Base-by-base conservation (phyloP, 495 filamentous ascomycete species). In the Astrocystis sublimbata region DNA sequence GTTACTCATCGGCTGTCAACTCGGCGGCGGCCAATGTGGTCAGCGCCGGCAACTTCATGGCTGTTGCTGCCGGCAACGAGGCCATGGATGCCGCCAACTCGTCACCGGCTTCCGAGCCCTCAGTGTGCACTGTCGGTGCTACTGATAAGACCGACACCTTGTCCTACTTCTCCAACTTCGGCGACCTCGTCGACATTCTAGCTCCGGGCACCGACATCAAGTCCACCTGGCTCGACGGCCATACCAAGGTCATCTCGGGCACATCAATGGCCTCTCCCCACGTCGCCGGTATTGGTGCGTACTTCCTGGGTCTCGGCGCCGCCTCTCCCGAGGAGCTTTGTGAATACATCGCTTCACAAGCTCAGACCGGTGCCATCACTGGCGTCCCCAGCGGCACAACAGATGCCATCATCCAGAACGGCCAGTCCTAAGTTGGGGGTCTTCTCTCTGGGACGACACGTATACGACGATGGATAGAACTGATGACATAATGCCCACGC, bases 221-320 rank as follows among this genome's bases (percentile, higher is more conserved):
- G 38, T 80, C 78, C n/a, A 74, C 81, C 46, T 85, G 75, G 79
- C 79, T 78, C 43, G 78, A 76, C 46, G 78, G 76, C 42, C 67
- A 65, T 50, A 75, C 73, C 15, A 81, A 84, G 73, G 77, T 78
- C 58, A 83, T 87, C 65, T 83, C 81, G 15, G 86, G 85, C 35
- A 88, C 86, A 17, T 79, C 76, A 1, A 83, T 81, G 79, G 81
- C 85, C 24, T 77, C 78, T 15, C 85, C 84, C 23, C 85, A 88
- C 51, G 75, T 87, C 68, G 78, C 76, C 13, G 85, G 85, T 61
- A 70, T 83, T 30, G 78, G 72, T 13, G 76, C 81, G 8, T 85
- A 85, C 71, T 73, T 81, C 54, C 74, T 83, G 64, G 73, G 74
- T 12, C 73, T 81, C 38, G 68, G 58, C 31, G 68, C 65, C 9